A percentile compares a stretch with the other conserved stretches of the same genome.
Evolutionary conservation across 192 early-diverging fungal genomes (phyloP).

Genomic region (Backusella sp.): DNA sequence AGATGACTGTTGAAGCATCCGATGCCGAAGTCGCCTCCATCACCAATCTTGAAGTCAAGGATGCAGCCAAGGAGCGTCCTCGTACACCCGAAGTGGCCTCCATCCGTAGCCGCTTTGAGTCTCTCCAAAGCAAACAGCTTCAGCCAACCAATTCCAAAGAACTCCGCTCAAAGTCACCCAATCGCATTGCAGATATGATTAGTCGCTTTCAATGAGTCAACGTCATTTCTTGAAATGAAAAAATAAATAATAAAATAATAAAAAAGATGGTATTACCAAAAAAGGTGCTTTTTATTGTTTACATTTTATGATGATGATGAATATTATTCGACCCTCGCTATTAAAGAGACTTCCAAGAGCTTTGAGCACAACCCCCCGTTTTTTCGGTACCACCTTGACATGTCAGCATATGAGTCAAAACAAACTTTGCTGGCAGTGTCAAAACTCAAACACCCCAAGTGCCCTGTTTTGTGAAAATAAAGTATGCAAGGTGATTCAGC

Average conservation of each 20-base stretch:
- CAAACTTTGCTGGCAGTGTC: slow-evolving; percentile 67
- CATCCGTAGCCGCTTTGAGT: slow-evolving; percentile 19
- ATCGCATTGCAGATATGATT: slow-evolving; percentile 16
- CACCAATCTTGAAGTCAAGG: not conserved
- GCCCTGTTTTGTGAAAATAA: slow-evolving; percentile 57
- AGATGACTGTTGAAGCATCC: not conserved
- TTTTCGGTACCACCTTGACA: not conserved
- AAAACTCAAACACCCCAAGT: slow-evolving; percentile 36
- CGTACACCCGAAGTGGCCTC: slow-evolving; percentile 6
- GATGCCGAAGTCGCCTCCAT: not conserved
- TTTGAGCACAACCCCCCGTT: not conserved
- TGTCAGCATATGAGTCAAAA: slow-evolving; percentile 7
- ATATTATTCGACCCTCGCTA: not conserved
- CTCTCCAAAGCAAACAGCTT: not conserved
- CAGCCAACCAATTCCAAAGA: slow-evolving; percentile 1
- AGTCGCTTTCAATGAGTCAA: slow-evolving; percentile 9
- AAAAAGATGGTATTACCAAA: not conserved
- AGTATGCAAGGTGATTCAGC: slow-evolving; percentile 61
- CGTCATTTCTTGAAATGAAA: not conserved
- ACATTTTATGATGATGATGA: not conserved
- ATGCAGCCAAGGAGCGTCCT: not conserved
- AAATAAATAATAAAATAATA: not conserved
- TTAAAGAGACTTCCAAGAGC: not conserved
- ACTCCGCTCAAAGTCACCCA: slow-evolving; percentile 18
- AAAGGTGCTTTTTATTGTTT: slow-evolving; percentile 5